Conservation (phyloP, 805 yeast species). For the Vanderwaltozyma tropicalis region DNA sequence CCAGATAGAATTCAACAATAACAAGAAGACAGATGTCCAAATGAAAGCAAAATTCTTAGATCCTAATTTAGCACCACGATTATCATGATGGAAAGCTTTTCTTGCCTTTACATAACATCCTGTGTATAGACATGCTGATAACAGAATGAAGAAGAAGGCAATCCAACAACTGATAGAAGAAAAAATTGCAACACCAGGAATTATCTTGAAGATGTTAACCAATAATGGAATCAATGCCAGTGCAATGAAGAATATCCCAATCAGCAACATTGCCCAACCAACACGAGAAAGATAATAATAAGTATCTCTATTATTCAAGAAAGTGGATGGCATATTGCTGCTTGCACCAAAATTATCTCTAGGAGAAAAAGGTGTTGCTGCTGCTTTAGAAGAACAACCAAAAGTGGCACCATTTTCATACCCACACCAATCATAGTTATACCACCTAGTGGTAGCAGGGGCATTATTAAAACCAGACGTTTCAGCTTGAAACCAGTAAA, state of each 20-base stretch:
- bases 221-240: slow-evolving; percentile 35
- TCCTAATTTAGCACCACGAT: slow-evolving; percentile 37
- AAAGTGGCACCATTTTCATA: slow-evolving; percentile 34
- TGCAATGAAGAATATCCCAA: slow-evolving; percentile 46
- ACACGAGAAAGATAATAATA: slow-evolving; percentile 61
- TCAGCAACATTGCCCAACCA: slow-evolving; percentile 52
- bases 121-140: slow-evolving; percentile 42
- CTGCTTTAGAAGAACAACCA: slow-evolving; percentile 43
- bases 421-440: slow-evolving; percentile 58
- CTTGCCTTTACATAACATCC: slow-evolving; percentile 48
- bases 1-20: slow-evolving; percentile 16
- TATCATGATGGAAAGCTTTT: slow-evolving; percentile 35
- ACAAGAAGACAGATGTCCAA: slow-evolving; percentile 36
- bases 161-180: slow-evolving; percentile 19
- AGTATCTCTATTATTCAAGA: slow-evolving; percentile 38
- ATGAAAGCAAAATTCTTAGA: slow-evolving; percentile 45
- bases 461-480: slow-evolving; percentile 43
- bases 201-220: slow-evolving; percentile 13
- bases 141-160: slow-evolving; percentile 36
- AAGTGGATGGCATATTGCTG: slow-evolving; percentile 42
- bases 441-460: slow-evolving; percentile 57
- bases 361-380: slow-evolving; percentile 86
- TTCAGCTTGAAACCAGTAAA: slow-evolving; percentile 75
- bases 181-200: slow-evolving; percentile 13
- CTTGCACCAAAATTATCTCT: slow-evolving; percentile 54